phyloP scores from a whole-genome alignment of 164 flowering plant genomes.

The Pachysandra terminalis region DNA sequence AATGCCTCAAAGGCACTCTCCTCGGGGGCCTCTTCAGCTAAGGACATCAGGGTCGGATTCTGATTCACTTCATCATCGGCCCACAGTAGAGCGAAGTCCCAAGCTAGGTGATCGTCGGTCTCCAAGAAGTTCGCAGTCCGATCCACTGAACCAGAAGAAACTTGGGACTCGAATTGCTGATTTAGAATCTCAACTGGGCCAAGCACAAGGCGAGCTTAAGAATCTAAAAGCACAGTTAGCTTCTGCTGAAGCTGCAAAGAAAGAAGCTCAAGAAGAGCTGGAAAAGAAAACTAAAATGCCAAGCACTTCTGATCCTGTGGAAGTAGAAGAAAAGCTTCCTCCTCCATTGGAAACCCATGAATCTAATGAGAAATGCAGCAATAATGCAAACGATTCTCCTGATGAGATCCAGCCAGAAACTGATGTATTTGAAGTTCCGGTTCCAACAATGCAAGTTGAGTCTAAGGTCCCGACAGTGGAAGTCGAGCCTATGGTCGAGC shows the following conservation, averaged over 20 bases:
- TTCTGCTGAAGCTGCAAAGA: conserved; percentile 74
- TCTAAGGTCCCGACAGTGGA: conserved; percentile 23
- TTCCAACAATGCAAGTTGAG: no score
- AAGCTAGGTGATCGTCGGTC: conserved; percentile 70
- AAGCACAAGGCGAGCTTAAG: conserved; percentile 80
- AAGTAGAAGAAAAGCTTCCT: conserved; percentile 20
- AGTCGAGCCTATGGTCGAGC: conserved; percentile 19
- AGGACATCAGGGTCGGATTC: conserved; percentile 66
- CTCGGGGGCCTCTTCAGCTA: conserved; percentile 43
- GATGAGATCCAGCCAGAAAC: conserved; percentile 46
- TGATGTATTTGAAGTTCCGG: conserved; percentile 77
- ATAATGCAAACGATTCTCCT: conserved; percentile 15
- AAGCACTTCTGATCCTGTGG: conserved; percentile 4
- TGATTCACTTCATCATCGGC: conserved; percentile 53
- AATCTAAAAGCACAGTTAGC: conserved; percentile 62
- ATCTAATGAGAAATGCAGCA: conserved; percentile 8
- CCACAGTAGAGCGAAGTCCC: conserved; percentile 52
- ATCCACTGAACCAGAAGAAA: conserved; percentile 60
- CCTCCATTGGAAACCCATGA: conserved; percentile 24
- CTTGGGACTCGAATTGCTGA: conserved; percentile 74
- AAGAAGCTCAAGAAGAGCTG: conserved; percentile 57
- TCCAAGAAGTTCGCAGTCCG: conserved; percentile 57
- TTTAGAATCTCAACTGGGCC: conserved; percentile 75
- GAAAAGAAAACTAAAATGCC: conserved; percentile 39
- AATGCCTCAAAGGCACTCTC: conserved; percentile 62